These are phyloP conservation scores for Alternaria gaisen DNA, from an alignment of 2,329 filamentous ascomycete genomes.

Conservation along the genomic window DNA sequence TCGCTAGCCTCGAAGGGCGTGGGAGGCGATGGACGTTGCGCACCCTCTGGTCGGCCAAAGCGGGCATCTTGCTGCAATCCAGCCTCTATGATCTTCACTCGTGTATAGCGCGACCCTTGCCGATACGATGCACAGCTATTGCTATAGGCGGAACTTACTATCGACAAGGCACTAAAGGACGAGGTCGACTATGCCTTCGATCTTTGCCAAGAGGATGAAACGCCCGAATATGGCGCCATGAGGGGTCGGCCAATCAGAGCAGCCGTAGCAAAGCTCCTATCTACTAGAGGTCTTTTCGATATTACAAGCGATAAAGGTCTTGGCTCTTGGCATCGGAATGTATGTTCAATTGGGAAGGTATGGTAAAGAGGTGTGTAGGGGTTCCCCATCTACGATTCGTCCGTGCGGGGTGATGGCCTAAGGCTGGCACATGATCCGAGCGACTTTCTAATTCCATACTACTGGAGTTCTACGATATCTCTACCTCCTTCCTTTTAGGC, in stretches of 20 bases:
- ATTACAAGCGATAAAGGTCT: conserved; percentile 17
- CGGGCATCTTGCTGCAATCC: background rate
- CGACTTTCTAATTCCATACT: conserved; percentile 14
- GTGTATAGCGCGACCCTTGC: background rate
- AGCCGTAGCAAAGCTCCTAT: conserved; percentile 13
- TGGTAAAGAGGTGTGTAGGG: conserved; percentile 26
- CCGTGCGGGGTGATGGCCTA: conserved; percentile 17
- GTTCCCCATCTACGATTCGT: conserved; percentile 20
- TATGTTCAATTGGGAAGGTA: conserved; percentile 32
- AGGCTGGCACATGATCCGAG: conserved; percentile 14
- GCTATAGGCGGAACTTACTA: background rate
- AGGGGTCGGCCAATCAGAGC: conserved; percentile 13
- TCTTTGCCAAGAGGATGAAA: background rate
- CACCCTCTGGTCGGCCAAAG: background rate
- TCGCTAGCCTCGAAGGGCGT: background rate
- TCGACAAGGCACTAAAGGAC: background rate
- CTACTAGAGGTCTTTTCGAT: conserved; percentile 12
- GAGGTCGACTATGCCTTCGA: background rate
- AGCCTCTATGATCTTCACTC: background rate
- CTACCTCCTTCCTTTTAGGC: conserved; percentile 35
- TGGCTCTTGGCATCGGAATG: conserved; percentile 23
- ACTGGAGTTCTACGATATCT: conserved; percentile 17
- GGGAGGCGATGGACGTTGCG: background rate
- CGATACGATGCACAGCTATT: background rate
- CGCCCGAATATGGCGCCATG: background rate